Base-by-base conservation (phyloP, 345 rosid species). In the Boechera stricta region DNA sequence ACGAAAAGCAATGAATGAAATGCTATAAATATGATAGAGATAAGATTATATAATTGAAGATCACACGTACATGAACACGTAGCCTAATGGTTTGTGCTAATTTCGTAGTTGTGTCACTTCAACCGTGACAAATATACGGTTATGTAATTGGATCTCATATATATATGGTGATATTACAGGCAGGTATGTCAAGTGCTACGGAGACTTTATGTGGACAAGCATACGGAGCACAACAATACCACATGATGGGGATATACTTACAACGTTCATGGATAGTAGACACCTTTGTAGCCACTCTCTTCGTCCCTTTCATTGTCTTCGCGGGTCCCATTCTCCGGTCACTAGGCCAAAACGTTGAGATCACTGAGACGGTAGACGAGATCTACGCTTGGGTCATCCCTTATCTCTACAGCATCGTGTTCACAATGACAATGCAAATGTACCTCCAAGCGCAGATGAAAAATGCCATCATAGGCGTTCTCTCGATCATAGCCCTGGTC, bases 191-290 rank as follows among this genome's bases (percentile, higher is more conserved):
- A 24, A 85, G 87, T 63, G 89, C 89, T 26, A 85, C 88, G 2
- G 89, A 87, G 71, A 87, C 90, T 1, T 39, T 87, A 36, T 87
- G 90, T 57, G 90, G 90, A 42, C 90, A 87, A 82, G 87, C 90
- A 38, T 87, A 70, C 54, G 90, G 90, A 59, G 90, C 90, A 9
- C 68, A 80, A 77, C 88, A 87, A 67, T 80, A 87, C 70, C 86
- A 84, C 79, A 85, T 87, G 90, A 69, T 87, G 82, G 90, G 90
- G 0, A 79, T 87, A 49, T 87, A 85, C 73, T 49, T 87, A 58
- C 89, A 87, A 71, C 74, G 89, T 65, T 85, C 91, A 41, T 85
- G 89, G 91, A 76, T 87, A 49, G 72, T 87, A 58, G 82, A 82
- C 56, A 5, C 3, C 11, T 64, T 53, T 11, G 59, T 76, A 28